A percentile compares a stretch with the other conserved stretches of the same genome.
Evolutionary conservation across 1,284 basidiomycete genomes (phyloP).

Genomic region (Mycosarcoma maydis): DNA sequence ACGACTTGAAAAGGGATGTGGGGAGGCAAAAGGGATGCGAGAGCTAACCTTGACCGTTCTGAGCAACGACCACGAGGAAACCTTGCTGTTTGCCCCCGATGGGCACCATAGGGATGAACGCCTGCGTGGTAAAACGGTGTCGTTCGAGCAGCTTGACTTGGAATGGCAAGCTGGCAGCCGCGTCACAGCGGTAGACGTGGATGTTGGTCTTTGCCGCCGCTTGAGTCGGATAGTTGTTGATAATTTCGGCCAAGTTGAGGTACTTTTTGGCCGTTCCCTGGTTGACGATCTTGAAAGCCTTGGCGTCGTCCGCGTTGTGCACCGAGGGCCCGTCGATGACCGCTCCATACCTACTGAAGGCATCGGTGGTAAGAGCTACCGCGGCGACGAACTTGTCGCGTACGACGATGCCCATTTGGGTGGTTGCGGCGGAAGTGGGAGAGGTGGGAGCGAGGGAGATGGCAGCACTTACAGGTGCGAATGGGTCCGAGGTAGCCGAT

Average conservation of each 20-base stretch:
- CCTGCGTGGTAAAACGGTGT: conserved; percentile 60
- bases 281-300: conserved; percentile 54
- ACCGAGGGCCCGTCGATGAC: conserved; percentile 49
- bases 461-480: conserved; percentile 38
- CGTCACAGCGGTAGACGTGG: conserved; percentile 58
- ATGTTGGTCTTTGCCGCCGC: conserved; percentile 50
- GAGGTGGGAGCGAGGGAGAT: conserved; percentile 13
- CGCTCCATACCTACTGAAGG: conserved; percentile 54
- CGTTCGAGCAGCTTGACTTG: conserved; percentile 58
- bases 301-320: conserved; percentile 1
- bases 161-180: conserved; percentile 34
- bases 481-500: conserved; percentile 35
- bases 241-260: conserved; percentile 40
- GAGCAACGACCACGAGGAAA: conserved; percentile 62
- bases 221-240: conserved; percentile 36
- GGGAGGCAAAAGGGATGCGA: too few species aligned
- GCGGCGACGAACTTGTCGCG: conserved; percentile 21
- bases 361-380: conserved; percentile 30
- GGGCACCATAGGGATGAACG: conserved; percentile 56
- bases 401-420: conserved; percentile 18
- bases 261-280: conserved; percentile 62
- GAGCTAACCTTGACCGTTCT: conserved; percentile 48
- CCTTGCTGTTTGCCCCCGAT: conserved; percentile 28
- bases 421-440: conserved; percentile 3
- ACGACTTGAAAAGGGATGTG: background rate